Evolutionary conservation across 2,329 filamentous ascomycete species (phyloP), one percentile per base, ranked within the genome.

Genomic region (Colletotrichum sp.): DNA sequence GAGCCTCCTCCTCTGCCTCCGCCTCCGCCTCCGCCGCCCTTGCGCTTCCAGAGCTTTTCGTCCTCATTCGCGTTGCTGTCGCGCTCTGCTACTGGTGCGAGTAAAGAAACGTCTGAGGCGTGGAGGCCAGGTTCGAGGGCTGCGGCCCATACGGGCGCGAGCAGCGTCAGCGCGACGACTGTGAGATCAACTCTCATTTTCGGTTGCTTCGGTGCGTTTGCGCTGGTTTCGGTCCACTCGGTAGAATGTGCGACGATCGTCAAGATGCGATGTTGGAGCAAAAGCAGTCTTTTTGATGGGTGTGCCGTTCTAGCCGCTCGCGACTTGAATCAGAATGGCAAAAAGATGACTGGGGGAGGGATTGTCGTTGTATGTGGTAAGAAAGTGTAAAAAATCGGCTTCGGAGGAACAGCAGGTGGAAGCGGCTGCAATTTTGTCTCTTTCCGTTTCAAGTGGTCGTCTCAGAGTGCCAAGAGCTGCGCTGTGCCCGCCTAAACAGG

Each of bases 11-110:
- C 74, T 31, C 83, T 77, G 31, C 82, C 77, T 18, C 83, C 84
- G 63, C 89, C 88, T 13, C 88, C 83, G 11, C 89, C 89, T 8
- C 90, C 90, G 62, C 91, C 90, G 43, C 90, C 90, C 78, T 89
- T 89, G 76, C 91, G 87, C 84, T 91, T 92, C 84, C 86, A 91
- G 27, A 92, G 81, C 36, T 90, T 86, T 67, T 87, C 81, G 67
- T 82, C 78, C 15, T 75, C 54, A 6, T 65, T 38, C 8, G 64
- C 34, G 65, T 72, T 55, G 65, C 70, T 55, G 33, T 73, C 64
- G 57, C 73, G 61, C 43, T 83, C 77, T 31, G 36, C 58, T 66
- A 69, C 61, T 11, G 72, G 70, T 29, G 69, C 69, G 59, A 73
- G 57, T n/a, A 69, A 43, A 5, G 70, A 54, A 29, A 73, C 70